These are phyloP conservation scores for Ocimum tenuiflorum DNA, from an alignment of 257 asterid genomes.

Conservation along the genomic window DNA sequence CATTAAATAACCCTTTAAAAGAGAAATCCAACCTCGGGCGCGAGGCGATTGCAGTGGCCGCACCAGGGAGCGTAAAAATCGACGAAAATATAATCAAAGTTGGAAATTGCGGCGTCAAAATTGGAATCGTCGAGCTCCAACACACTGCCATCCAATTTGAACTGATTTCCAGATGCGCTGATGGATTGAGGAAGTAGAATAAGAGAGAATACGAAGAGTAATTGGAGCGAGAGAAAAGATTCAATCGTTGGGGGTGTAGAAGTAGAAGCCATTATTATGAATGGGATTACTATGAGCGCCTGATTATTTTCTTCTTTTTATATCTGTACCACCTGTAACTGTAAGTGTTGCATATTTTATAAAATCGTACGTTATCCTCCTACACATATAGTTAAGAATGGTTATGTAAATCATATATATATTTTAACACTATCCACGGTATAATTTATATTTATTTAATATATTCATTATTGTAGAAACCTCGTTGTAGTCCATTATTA, in stretches of 20 bases:
- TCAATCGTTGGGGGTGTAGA: conserved; percentile 16
- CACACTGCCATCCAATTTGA: conserved; percentile 60
- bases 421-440: no score
- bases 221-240: conserved; percentile 3
- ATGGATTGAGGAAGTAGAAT: conserved; percentile 20
- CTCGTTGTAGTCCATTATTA: no score
- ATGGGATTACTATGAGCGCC: neutral
- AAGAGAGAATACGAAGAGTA: neutral
- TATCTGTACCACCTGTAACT: no score
- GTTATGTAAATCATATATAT: no score
- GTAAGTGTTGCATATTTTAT: no score
- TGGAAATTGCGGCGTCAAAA: conserved; percentile 72
- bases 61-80: conserved; percentile 98
- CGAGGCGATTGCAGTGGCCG: conserved; percentile 87
- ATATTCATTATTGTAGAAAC: no score
- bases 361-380: no score
- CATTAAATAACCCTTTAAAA: no score
- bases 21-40: conserved; percentile 90
- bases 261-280: conserved; percentile 26
- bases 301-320: neutral
- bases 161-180: conserved; percentile 28
- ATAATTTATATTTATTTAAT: no score
- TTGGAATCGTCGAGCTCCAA: conserved; percentile 80
- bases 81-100: conserved; percentile 66
- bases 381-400: no score